These are phyloP conservation scores for Metarhizium rileyi DNA, from an alignment of 2,329 filamentous ascomycete genomes.

Conservation along the genomic window DNA sequence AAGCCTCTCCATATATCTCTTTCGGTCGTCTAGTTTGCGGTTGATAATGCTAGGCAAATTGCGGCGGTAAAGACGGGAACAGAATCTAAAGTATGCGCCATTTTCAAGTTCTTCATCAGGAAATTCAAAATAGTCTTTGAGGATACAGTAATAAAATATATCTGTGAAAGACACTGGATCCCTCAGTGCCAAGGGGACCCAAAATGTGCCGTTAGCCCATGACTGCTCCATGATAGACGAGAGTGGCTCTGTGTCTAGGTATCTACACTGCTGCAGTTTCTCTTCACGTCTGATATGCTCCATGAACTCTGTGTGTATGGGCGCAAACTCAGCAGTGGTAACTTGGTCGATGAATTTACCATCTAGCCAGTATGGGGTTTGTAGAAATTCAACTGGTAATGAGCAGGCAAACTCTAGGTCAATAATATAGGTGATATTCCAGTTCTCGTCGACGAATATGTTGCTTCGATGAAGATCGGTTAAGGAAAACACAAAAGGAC, in stretches of 20 bases:
- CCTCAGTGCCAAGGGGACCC: conserved; percentile 8
- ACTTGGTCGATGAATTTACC: conserved; percentile 15
- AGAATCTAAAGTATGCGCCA: conserved; percentile 7
- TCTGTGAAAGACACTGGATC: conserved; percentile 8
- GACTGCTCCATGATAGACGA: conserved; percentile 8
- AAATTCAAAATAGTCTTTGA: conserved; percentile 4
- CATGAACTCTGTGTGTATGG: conserved; percentile 5
- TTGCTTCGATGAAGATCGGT: conserved; percentile 24
- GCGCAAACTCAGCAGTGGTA: not conserved
- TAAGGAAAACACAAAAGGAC: conserved; percentile 19
- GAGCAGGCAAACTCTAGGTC: conserved; percentile 23
- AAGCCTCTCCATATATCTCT: conserved; percentile 5
- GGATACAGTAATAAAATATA: conserved; percentile 9
- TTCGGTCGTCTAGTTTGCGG: conserved; percentile 7
- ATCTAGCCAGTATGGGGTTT: conserved; percentile 17
- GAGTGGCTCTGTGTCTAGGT: conserved; percentile 5
- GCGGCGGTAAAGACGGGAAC: conserved; percentile 7
- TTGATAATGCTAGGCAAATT: conserved; percentile 5
- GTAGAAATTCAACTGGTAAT: conserved; percentile 17
- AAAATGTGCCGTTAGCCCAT: conserved; percentile 9
- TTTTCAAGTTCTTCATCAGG: conserved; percentile 8
- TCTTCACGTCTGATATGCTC: conserved; percentile 4
- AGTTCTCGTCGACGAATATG: conserved; percentile 24
- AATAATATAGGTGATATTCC: conserved; percentile 23
- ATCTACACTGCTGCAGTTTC: not conserved